phyloP scores from a whole-genome alignment of 164 flowering plant genomes.

The Magnolia sinica region DNA sequence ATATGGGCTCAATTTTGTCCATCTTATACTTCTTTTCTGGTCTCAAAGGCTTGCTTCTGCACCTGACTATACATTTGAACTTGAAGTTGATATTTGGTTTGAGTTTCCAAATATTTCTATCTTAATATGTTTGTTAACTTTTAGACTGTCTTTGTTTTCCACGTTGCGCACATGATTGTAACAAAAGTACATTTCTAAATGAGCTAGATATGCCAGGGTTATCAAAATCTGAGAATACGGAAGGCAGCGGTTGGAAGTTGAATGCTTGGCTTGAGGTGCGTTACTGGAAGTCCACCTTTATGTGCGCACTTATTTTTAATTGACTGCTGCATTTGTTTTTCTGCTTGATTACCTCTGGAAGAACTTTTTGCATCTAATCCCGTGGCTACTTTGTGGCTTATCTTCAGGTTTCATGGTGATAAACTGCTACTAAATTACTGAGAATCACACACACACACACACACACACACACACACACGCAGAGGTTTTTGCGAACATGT shows the following conservation, averaged over 20 bases:
- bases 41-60: background rate
- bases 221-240: constrained; percentile 11
- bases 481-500: too few relatives aligned
- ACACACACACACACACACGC: too few relatives aligned
- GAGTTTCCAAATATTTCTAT: background rate
- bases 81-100: background rate
- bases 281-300: background rate
- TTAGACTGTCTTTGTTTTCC: background rate
- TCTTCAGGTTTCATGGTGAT: too few relatives aligned
- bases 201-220: constrained; percentile 12
- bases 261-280: constrained; percentile 24
- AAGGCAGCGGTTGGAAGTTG: constrained; percentile 13
- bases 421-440: too few relatives aligned
- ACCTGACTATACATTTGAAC: background rate
- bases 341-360: background rate
- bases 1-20: too few relatives aligned
- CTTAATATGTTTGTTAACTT: constrained; percentile 1
- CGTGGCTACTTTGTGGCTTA: background rate
- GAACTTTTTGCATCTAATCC: background rate
- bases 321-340: background rate
- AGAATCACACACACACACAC: too few relatives aligned
- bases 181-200: background rate
- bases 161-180: background rate
- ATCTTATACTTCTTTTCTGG: too few relatives aligned
- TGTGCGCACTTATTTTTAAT: background rate